Evolutionary conservation across 176 grass and related monocot genomes (phyloP), one percentile per base, ranked within the genome.

Genomic region (Calamus simplicifolius): DNA sequence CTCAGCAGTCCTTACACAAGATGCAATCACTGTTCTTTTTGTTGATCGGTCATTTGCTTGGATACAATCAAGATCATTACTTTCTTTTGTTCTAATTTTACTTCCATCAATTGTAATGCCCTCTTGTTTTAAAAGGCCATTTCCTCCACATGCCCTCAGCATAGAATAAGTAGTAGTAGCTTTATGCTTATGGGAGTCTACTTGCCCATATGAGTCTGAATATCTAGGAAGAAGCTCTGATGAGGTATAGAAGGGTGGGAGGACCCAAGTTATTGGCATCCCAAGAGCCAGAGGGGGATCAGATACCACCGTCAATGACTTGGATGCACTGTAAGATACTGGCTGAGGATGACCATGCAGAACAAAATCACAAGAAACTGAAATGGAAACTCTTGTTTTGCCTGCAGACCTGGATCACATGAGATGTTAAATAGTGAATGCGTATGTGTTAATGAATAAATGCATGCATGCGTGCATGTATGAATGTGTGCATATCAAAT

Each of bases 1-100:
- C 92, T 96, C 81, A 62, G 92, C 69, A 80, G 87, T 83, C 69
- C 86, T 82, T 84, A 96, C 62, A 68, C 92, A 96, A 26, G 83
- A 78, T 66, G 92, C 92, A 81, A 96, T 85, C 85, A 87, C 92
- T 50, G 69, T 84, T 89, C 86, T 87, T 66, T 83, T 80, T 77
- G 78, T 87, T 63, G 72, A 70, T 72, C 77, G 78, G 67, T 90
- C 92, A 60, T 90, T 96, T 72, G 84, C 83, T 67, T 87, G 72
- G 67, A 96, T 86, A 77, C 86, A 96, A 72, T 77, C 83, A 77
- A 87, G 51, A 58, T 82, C 63, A 66, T 79, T 76, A 50, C 76
- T 96, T 72, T 81, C 84, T 48, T 75, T 78, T 54, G 92, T 96
- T 70, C 70, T 79, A 73, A 96, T 81, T 73, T 70, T 79, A 77